phyloP scores from a whole-genome alignment of 805 yeast species.

The Suhomyces emberorum region DNA sequence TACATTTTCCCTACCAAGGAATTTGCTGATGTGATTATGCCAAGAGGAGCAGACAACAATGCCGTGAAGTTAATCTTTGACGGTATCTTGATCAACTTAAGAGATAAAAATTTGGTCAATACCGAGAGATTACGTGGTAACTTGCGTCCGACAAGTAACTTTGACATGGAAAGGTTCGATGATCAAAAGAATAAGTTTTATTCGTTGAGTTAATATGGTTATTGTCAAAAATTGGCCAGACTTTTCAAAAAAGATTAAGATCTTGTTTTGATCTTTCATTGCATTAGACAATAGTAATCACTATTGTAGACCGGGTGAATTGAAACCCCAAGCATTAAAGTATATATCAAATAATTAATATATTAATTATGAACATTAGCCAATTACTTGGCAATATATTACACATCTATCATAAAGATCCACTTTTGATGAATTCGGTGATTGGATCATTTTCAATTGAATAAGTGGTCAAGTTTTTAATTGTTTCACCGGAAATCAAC shows the following conservation, averaged over 20 bases:
- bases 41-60: conserved; percentile 60
- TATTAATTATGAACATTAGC: no score
- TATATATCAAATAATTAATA: no score
- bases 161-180: conserved; percentile 34
- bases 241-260: no score
- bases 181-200: conserved; percentile 43
- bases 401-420: no score
- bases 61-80: conserved; percentile 62
- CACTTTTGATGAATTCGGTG: conserved; percentile 19
- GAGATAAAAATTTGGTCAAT: conserved; percentile 7
- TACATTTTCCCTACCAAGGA: conserved; percentile 68
- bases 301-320: no score
- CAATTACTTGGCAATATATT: not conserved
- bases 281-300: no score
- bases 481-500: conserved; percentile 45
- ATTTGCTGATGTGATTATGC: conserved; percentile 70
- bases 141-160: conserved; percentile 25
- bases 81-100: conserved; percentile 48
- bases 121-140: conserved; percentile 13
- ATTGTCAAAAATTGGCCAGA: no score
- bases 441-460: conserved; percentile 58
- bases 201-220: conserved; percentile 31
- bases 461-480: conserved; percentile 45
- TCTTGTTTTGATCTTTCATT: no score
- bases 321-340: no score